These are phyloP conservation scores for Aspergillus asperescens DNA, from an alignment of 495 filamentous ascomycete genomes.

Conservation along the genomic window DNA sequence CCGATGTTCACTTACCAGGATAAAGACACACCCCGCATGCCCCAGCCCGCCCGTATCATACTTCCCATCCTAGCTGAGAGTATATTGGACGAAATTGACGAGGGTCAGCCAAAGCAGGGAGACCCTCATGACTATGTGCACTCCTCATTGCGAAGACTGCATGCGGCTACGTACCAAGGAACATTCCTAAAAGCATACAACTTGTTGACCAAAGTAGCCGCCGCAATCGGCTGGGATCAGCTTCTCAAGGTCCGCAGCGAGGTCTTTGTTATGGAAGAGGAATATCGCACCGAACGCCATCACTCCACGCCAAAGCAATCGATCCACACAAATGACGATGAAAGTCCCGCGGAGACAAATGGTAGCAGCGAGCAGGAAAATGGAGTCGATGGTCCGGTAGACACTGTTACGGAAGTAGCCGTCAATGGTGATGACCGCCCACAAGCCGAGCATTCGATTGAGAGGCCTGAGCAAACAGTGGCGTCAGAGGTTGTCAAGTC, in stretches of 20 bases:
- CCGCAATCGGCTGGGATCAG: conserved; percentile 96
- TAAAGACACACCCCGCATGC: conserved; percentile 91
- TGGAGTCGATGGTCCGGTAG: conserved; percentile 31
- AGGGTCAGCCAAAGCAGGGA: conserved; percentile 69
- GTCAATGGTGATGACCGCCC: conserved; percentile 32
- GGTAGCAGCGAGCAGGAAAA: conserved; percentile 34
- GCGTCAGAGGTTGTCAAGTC: conserved; percentile 76
- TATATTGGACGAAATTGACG: conserved; percentile 93
- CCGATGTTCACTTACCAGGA: conserved; percentile 99
- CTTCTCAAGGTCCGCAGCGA: conserved; percentile 87
- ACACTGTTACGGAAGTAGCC: conserved; percentile 20
- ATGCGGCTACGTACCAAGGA: conserved; percentile 82
- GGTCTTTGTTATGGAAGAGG: conserved; percentile 99
- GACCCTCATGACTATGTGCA: conserved; percentile 76
- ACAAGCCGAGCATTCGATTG: conserved; percentile 50
- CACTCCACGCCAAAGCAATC: conserved; percentile 44
- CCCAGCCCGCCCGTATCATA: conserved; percentile 77
- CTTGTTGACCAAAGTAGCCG: conserved; percentile 87
- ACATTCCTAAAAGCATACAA: conserved; percentile 94
- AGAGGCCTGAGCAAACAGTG: conserved; percentile 76
- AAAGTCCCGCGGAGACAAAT: conserved; percentile 32
- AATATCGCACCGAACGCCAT: conserved; percentile 88
- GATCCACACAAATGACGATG: background rate
- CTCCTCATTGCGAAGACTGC: conserved; percentile 76
- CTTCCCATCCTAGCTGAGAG: conserved; percentile 84